A percentile compares a stretch with the other conserved stretches of the same genome.
Evolutionary conservation across 2,329 filamentous ascomycete species (phyloP).

Genomic region (Ophiostoma quercus): DNA sequence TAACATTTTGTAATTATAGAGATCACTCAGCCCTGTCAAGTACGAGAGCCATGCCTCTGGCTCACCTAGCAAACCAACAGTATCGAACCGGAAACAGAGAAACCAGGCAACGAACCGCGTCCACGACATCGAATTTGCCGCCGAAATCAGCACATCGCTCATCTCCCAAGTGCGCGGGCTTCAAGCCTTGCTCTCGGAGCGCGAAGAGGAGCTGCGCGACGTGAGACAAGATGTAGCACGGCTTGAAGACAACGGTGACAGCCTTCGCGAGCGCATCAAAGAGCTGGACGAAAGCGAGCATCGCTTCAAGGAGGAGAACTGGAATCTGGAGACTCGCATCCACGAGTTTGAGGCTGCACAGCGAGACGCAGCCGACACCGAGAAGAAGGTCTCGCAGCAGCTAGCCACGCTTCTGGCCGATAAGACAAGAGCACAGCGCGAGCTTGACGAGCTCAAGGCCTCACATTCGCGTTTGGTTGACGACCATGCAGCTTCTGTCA

Average conservation of each 20-base stretch:
- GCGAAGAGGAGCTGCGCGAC: constrained; percentile 77
- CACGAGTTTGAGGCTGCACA: constrained; percentile 72
- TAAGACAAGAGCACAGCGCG: constrained; percentile 72
- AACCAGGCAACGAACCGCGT: constrained; percentile 85
- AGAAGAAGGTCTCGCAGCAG: constrained; percentile 71
- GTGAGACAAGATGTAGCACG: constrained; percentile 68
- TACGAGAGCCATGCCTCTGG: constrained; percentile 79
- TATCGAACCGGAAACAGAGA: constrained; percentile 79
- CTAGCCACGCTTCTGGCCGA: constrained; percentile 66
- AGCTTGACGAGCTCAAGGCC: constrained; percentile 84
- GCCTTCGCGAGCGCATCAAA: constrained; percentile 72
- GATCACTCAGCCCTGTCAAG: constrained; percentile 66
- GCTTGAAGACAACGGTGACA: constrained; percentile 77
- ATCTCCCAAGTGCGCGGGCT: constrained; percentile 90
- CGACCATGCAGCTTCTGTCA: constrained; percentile 69
- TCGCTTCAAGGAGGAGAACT: constrained; percentile 97
- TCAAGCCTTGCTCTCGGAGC: constrained; percentile 76
- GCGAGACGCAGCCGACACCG: constrained; percentile 72
- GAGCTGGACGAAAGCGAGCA: constrained; percentile 89
- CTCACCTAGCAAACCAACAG: constrained; percentile 83
- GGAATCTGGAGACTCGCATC: constrained; percentile 88
- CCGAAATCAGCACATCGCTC: constrained; percentile 91
- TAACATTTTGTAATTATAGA: constrained; percentile 40
- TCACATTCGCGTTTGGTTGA: constrained; percentile 72
- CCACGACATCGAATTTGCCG: constrained; percentile 97